Evolutionary conservation across 2,329 filamentous ascomycete genomes (phyloP).

Genomic region (Parascedosporium putredinis): DNA sequence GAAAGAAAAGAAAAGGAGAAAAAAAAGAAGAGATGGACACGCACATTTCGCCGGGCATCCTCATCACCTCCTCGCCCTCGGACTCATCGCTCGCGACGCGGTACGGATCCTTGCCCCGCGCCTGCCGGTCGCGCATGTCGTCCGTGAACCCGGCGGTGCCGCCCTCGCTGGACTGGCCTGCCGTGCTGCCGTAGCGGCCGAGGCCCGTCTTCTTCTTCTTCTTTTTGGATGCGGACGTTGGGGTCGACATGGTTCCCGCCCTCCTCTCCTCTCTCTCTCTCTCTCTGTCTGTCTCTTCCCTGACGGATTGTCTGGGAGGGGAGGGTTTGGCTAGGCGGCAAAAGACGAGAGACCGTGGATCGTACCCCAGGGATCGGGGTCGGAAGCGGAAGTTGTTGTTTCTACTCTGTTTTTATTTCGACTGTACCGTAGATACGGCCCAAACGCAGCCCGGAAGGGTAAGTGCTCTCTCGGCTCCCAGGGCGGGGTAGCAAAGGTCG

Average conservation of each 20-base stretch:
- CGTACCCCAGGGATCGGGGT: too few relatives aligned
- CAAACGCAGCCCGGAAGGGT: too few relatives aligned
- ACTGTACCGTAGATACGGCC: too few relatives aligned
- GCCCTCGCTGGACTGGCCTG: background rate
- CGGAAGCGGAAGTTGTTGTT: too few relatives aligned
- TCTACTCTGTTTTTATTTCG: too few relatives aligned
- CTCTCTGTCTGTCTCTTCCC: background rate
- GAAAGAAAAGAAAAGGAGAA: background rate
- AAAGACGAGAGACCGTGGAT: too few relatives aligned
- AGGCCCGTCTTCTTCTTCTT: conserved; percentile 4
- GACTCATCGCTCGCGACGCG: conserved; percentile 3
- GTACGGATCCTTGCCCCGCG: conserved; percentile 15
- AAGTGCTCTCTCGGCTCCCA: too few relatives aligned
- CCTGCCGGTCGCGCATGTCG: conserved; percentile 47
- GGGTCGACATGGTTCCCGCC: background rate
- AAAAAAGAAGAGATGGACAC: background rate
- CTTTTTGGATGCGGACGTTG: background rate
- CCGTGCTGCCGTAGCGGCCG: background rate
- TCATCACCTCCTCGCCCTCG: background rate
- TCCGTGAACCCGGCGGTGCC: conserved; percentile 27
- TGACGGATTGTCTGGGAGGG: background rate
- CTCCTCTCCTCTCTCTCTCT: background rate
- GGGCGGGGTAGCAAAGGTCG: too few relatives aligned
- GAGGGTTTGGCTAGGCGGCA: too few relatives aligned
- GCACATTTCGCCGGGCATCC: background rate